These are phyloP conservation scores for Aphanomyces invadans DNA, from an alignment of 352 stramenopile genomes.

Conservation along the genomic window DNA sequence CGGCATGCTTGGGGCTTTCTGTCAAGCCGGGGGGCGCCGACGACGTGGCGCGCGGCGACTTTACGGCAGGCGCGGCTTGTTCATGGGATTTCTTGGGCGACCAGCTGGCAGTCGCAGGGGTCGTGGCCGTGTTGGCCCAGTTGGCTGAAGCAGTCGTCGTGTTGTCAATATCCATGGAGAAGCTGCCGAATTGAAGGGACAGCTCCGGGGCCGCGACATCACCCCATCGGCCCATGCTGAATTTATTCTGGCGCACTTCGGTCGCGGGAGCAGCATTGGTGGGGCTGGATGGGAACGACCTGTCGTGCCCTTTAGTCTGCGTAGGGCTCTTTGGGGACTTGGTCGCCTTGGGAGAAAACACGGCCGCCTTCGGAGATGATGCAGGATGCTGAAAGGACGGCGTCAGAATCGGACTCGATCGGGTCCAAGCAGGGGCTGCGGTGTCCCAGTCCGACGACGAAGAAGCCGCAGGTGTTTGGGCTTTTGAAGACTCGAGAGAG, in stretches of 20 bases:
- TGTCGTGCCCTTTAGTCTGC: not conserved
- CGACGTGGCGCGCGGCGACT: slow-evolving; percentile 26
- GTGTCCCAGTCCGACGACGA: not conserved
- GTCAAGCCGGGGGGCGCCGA: slow-evolving; percentile 58
- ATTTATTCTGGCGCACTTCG: slow-evolving; percentile 29
- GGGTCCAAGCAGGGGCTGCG: slow-evolving; percentile 1
- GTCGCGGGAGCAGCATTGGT: not conserved
- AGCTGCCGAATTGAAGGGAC: slow-evolving; percentile 82
- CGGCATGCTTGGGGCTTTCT: slow-evolving; percentile 42
- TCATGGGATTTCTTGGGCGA: slow-evolving; percentile 64
- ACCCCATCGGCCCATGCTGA: slow-evolving; percentile 83
- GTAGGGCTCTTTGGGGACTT: slow-evolving; percentile 43
- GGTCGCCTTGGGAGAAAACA: slow-evolving; percentile 33
- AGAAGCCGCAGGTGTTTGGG: not conserved
- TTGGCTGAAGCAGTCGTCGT: slow-evolving; percentile 20
- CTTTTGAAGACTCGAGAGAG: slow-evolving; percentile 14
- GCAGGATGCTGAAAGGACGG: not conserved
- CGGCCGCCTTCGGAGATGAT: not conserved
- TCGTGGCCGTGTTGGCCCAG: slow-evolving; percentile 33
- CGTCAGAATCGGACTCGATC: slow-evolving; percentile 14
- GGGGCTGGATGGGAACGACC: not conserved
- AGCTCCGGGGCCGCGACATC: slow-evolving; percentile 55
- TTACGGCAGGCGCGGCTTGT: slow-evolving; percentile 31
- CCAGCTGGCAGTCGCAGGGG: slow-evolving; percentile 37
- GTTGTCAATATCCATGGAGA: slow-evolving; percentile 68